phyloP scores from a whole-genome alignment of 73 alveolate genomes.

The Loxodes magnus region DNA sequence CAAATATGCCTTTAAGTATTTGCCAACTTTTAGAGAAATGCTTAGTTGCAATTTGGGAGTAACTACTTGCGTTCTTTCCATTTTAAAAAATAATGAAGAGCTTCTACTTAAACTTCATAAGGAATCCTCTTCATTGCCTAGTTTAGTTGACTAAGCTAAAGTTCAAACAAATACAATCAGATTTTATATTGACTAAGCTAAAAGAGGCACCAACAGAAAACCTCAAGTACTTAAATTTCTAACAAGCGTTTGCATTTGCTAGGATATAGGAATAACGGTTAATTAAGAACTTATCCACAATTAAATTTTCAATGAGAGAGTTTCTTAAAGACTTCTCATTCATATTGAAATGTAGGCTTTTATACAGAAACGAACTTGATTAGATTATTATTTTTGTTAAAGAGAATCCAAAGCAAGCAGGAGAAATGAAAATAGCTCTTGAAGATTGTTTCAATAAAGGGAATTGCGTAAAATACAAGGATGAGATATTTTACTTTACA shows the following conservation, averaged over 20 bases:
- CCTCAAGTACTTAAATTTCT: constrained; percentile 8
- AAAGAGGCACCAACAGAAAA: background rate
- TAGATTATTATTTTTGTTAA: background rate
- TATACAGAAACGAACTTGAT: background rate
- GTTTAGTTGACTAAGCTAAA: background rate
- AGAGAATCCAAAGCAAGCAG: background rate
- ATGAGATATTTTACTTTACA: background rate
- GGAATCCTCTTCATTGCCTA: background rate
- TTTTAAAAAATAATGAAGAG: constrained; percentile 1
- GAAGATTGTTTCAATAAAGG: background rate
- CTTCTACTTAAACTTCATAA: background rate
- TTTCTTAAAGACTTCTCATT: background rate
- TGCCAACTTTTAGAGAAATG: background rate
- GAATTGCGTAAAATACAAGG: background rate
- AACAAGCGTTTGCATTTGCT: background rate
- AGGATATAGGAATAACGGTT: constrained; percentile 6
- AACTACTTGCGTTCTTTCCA: background rate
- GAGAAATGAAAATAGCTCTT: background rate
- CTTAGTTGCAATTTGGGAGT: constrained; percentile 6
- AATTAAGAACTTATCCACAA: background rate
- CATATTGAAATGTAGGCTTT: background rate
- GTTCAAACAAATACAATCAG: background rate
- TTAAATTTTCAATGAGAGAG: background rate
- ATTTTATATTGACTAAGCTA: background rate
- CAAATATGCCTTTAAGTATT: background rate